Evolutionary conservation across 495 filamentous ascomycete genomes (phyloP), one percentile per base, ranked within the genome.

Genomic region (Penicillium roqueforti): DNA sequence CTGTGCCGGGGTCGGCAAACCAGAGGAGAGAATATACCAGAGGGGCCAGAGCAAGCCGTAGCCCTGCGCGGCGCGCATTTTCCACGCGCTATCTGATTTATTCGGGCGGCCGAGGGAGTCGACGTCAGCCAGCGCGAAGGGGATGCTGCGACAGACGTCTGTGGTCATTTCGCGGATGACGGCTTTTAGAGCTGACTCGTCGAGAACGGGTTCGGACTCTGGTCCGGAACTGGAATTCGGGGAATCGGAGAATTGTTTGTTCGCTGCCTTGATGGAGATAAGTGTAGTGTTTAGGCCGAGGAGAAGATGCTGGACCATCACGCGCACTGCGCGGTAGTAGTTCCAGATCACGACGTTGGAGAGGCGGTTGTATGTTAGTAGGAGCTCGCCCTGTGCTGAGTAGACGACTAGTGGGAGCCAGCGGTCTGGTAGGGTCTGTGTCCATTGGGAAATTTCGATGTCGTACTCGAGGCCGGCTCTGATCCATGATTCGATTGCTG

Each of bases 1-100:
- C 54, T 77, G 73, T 0, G 50, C 46, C 11, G 66, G 58, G 1
- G 68, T 71, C 1, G 73, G 71, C 40, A 76, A 53, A 0, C 69
- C 71, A 29, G 58, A 71, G 13, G 69, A 65, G 6, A 73, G 34
- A 11, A 74, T 61, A 34, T 74, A 72, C 74, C 74, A 77, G 16
- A 76, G 51, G 0, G 74, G 74, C 74, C 74, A 77, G 3, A 76
- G 61, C 47, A 75, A 58, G 16, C 63, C 66, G 28, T 75, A 71
- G 0, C 56, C 70, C 14, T 71, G 65, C 5, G 68, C 67, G 9
- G 68, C 70, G 14, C 72, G 69, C 2, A 71, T 52, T 3, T 60
- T 55, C 23, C 52, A 49, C 11, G 49, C 54, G 16, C 44, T 39
- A n/a, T 57, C 26, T 5, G 58, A 52, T 0, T 54, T 49, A 10